Base-by-base conservation (phyloP, 1,284 basidiomycete species). In the Ustilago trichophora region DNA sequence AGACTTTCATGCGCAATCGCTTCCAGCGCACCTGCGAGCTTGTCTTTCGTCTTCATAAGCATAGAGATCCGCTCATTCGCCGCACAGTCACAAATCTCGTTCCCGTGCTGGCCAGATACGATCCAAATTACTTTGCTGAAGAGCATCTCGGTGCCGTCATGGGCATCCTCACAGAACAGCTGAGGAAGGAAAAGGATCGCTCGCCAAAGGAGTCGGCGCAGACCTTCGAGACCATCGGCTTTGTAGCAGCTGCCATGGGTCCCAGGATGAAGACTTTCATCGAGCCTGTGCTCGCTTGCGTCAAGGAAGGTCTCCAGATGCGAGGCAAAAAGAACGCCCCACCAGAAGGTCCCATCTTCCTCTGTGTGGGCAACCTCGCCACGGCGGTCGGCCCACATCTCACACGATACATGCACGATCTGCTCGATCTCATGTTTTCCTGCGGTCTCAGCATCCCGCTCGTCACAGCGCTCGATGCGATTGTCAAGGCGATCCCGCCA, bases 211-310 rank as follows among this genome's bases (percentile, higher is more conserved):
- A 81, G 53, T 54, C 63, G 7, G 50, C 60, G 25, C 72, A 72
- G 63, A 77, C 94, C 0, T 98, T 97, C 80, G 90, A 96, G 75
- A 93, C 96, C 2, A 94, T 99, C 67, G 96, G 96, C 1, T 93
- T 97, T 74, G 91, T 97, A 31, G 92, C 95, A 1, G 88, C 88
- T 27, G 91, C 93, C 42, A 91, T 98, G 44, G 90, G 90, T 24
- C 91, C 91, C 66, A 92, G 93, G 67, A 98, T 98, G 91, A 92
- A 94, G 77, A 89, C 90, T 1, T 98, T 97, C 83, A 87, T 98
- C 41, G 95, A 98, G 63, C 88, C 90, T 3, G 91, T 98, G 56
- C 91, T 98, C 87, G 84, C 85, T 45, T 90, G 92, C 54, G 91
- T 98, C 78, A 97, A 97, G 82, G 86, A 88, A 59, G 92, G 92